Evolutionary conservation across 1,139 yeast genomes (phyloP).

Genomic region (Suhomyces anneliseae): DNA sequence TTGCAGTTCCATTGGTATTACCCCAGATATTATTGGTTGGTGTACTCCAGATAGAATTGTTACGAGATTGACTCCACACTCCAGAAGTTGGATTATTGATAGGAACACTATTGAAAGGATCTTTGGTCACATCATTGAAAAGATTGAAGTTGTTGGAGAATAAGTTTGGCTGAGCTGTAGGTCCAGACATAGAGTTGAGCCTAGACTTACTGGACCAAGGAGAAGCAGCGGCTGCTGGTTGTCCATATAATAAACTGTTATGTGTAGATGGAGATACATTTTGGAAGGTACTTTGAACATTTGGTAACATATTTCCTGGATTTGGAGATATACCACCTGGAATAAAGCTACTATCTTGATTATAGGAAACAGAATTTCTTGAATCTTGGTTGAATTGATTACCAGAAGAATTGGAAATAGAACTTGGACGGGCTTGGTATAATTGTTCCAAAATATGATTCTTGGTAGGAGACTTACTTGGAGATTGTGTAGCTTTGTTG

Average conservation of each 20-base stretch:
- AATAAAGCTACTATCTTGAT: conserved; percentile 1
- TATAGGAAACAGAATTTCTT: conserved; percentile 1
- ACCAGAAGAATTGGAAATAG: conserved; percentile 23
- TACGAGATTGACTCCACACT: conserved; percentile 29
- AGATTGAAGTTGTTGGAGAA: conserved; percentile 15
- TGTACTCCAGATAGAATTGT: conserved; percentile 36
- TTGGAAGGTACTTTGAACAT: conserved; percentile 1
- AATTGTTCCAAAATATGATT: conserved; percentile 37
- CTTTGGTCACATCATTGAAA: conserved; percentile 10
- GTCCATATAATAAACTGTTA: conserved; percentile 9
- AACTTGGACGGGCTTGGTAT: conserved; percentile 34
- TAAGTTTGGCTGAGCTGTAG: conserved; percentile 2
- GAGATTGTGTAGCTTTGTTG: background rate
- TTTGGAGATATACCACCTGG: conserved; percentile 5
- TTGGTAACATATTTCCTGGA: conserved; percentile 6
- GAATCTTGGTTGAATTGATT: conserved; percentile 15
- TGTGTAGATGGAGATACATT: conserved; percentile 13
- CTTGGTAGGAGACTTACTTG: conserved; percentile 17
- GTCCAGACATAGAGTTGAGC: conserved; percentile 12
- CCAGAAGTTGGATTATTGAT: background rate
- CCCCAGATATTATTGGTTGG: conserved; percentile 13
- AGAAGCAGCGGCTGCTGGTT: conserved; percentile 7
- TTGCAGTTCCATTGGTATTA: conserved; percentile 3
- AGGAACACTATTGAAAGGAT: conserved; percentile 6
- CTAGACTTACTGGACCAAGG: conserved; percentile 19